These are phyloP conservation scores for Drechslerella dactyloides DNA, from an alignment of 2,329 filamentous ascomycete species.

Conservation along the genomic window DNA sequence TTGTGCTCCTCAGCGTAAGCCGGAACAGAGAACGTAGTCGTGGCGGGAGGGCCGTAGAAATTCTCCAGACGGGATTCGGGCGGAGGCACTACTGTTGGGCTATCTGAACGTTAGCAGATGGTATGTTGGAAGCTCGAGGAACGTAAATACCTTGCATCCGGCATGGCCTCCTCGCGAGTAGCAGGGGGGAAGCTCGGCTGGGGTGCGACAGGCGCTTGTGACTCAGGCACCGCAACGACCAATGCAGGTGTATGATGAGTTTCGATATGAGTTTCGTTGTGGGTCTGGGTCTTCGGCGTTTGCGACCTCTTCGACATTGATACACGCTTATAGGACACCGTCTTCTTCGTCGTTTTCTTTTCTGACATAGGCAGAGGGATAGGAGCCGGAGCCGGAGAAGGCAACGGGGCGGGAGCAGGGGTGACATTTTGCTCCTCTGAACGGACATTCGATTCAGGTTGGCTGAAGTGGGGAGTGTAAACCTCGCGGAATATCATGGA, in stretches of 20 bases:
- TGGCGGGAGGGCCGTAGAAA: conserved; percentile 4
- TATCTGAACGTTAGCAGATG: conserved; percentile 1
- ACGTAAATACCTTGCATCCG: conserved; percentile 15
- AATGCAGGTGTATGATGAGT: not conserved
- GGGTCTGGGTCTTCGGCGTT: too few relatives aligned
- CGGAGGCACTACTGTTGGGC: not conserved
- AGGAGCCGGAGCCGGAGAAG: not conserved
- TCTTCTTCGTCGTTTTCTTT: not conserved
- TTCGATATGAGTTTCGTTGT: not conserved
- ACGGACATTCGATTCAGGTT: conserved; percentile 30
- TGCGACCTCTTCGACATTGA: conserved; percentile 19
- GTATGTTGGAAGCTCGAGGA: not conserved
- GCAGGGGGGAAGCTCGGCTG: conserved; percentile 16
- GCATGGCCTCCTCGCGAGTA: conserved; percentile 22
- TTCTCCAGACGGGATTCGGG: conserved; percentile 5
- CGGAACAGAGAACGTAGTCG: not conserved
- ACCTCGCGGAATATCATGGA: conserved; percentile 42
- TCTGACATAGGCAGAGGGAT: not conserved
- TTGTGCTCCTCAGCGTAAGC: conserved; percentile 2
- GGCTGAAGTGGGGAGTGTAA: conserved; percentile 14
- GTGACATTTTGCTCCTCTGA: conserved; percentile 6
- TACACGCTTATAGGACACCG: conserved; percentile 19
- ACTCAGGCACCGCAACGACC: not conserved
- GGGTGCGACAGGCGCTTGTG: conserved; percentile 14
- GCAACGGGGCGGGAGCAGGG: not conserved